Evolutionary conservation across 176 grass and related monocot genomes (phyloP), one percentile per base, ranked within the genome.

Genomic region (Oryza nivara): DNA sequence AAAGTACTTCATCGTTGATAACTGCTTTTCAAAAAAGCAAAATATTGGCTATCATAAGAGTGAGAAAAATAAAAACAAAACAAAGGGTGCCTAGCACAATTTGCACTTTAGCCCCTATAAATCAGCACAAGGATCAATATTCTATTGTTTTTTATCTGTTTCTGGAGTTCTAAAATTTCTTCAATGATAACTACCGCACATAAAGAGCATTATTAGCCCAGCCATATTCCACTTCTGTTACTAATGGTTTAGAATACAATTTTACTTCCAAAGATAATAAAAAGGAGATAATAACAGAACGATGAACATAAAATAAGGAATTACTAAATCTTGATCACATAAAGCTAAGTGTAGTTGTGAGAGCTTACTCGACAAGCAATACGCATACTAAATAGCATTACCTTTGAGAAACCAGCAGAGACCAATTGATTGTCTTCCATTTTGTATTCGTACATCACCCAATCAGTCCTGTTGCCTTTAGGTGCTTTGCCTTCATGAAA

Each of bases 391-490:
- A 65, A 20, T 10, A 36, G 5, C 1, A 40, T 38, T 90, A 96
- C 96, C 90, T 96, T 94, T n/a, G 84, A 84, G 76, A 92, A 86
- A 77, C 93, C 91, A 69, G 88, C 74, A 86, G 85, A 79, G 71
- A 72, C 74, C 82, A 94, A 67, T 41, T 64, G 65, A 2, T 76
- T 75, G 10, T 91, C 85, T 77, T 93, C 83, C 61, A 99, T 89
- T 44, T 83, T 92, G 86, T 94, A 99, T 81, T 99, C 96, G 64
- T 99, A 94, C 96, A 99, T 99, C 75, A 96, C 89, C 96, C 96
- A 99, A 63, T 99, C 78, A 73, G 96, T 99, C 44, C 96, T 82
- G 13, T 83, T 78, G 44, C 96, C 93, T 73, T 91, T 90, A 32
- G 86, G 93, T 60, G 89, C 79, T 79, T 96, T 99, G 77, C 96